phyloP scores from a whole-genome alignment of 192 early-diverging fungal genomes.

The Irineochytrium annulatum region DNA sequence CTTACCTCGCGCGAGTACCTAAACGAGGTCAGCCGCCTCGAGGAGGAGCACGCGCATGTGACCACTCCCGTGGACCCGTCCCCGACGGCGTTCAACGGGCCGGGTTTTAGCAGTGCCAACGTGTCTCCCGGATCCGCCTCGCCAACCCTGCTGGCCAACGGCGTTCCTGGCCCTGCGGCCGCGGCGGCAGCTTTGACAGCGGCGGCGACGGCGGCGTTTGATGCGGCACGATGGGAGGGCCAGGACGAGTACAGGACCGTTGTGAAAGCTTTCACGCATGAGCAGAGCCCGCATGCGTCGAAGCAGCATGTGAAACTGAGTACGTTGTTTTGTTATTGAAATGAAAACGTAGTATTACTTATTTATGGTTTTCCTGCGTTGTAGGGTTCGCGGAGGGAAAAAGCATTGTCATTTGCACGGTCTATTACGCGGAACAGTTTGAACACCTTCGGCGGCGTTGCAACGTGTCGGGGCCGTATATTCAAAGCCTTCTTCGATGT shows the following conservation, averaged over 20 bases:
- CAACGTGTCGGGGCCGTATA: constrained; percentile 31
- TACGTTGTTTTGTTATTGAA: constrained; percentile 19
- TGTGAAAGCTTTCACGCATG: constrained; percentile 25
- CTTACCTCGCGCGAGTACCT: constrained; percentile 22
- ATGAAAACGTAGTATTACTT: not conserved
- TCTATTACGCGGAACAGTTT: constrained; percentile 46
- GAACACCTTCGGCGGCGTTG: constrained; percentile 37
- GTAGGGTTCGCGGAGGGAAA: constrained; percentile 35
- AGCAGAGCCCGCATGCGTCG: not conserved
- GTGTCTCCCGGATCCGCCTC: not conserved
- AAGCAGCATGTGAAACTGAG: constrained; percentile 56
- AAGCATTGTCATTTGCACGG: constrained; percentile 33
- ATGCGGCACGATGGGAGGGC: not conserved
- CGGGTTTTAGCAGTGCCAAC: not conserved
- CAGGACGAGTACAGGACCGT: constrained; percentile 10
- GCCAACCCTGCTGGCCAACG: not conserved
- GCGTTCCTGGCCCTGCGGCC: not conserved
- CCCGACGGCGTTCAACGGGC: not conserved
- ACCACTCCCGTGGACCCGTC: no score
- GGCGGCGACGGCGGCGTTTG: not conserved
- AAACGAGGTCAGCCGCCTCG: not conserved
- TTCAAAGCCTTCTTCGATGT: constrained; percentile 37
- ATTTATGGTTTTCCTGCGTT: not conserved
- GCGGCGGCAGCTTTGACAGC: not conserved
- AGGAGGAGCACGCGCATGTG: not conserved